phyloP scores from a whole-genome alignment of 139 green algal genomes.

The Zygnema circumcarinatum region DNA sequence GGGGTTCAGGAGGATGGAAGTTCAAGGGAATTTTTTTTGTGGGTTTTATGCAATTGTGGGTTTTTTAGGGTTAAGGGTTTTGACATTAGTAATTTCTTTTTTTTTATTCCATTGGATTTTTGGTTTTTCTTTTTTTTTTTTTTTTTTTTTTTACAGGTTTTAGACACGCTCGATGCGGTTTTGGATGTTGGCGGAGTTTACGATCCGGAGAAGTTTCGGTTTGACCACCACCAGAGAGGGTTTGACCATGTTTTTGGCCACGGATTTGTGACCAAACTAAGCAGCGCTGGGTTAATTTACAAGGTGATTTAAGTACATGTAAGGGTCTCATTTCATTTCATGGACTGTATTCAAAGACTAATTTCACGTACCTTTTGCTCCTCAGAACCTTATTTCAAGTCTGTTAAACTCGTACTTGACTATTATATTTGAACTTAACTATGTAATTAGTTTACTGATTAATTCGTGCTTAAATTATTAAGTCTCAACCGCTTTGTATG shows the following conservation, averaged over 20 bases:
- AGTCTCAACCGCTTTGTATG: too few relatives aligned
- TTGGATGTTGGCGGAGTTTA: slow-evolving; percentile 94
- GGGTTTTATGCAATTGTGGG: background rate
- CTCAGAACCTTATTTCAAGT: too few relatives aligned
- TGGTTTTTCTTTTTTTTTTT: too few relatives aligned
- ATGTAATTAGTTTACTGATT: too few relatives aligned
- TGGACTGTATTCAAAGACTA: slow-evolving; percentile 2
- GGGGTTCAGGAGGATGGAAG: background rate
- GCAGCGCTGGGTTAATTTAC: slow-evolving; percentile 72
- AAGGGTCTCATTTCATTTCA: background rate
- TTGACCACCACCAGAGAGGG: slow-evolving; percentile 93
- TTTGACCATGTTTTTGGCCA: slow-evolving; percentile 82
- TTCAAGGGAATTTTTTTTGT: slow-evolving; percentile 5
- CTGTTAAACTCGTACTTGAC: too few relatives aligned
- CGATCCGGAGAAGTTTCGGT: slow-evolving; percentile 71
- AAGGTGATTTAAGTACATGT: slow-evolving; percentile 55
- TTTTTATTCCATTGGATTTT: too few relatives aligned
- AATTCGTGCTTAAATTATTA: too few relatives aligned
- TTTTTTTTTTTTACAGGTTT: slow-evolving; percentile 68
- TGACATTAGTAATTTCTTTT: slow-evolving; percentile 14
- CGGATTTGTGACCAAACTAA: slow-evolving; percentile 67
- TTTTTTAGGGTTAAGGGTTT: background rate
- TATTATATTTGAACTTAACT: too few relatives aligned
- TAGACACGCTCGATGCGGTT: slow-evolving; percentile 82
- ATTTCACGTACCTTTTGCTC: too few relatives aligned